Base-by-base conservation (phyloP, 2,329 filamentous ascomycete genomes). In the Paraphoma chrysanthemicola region DNA sequence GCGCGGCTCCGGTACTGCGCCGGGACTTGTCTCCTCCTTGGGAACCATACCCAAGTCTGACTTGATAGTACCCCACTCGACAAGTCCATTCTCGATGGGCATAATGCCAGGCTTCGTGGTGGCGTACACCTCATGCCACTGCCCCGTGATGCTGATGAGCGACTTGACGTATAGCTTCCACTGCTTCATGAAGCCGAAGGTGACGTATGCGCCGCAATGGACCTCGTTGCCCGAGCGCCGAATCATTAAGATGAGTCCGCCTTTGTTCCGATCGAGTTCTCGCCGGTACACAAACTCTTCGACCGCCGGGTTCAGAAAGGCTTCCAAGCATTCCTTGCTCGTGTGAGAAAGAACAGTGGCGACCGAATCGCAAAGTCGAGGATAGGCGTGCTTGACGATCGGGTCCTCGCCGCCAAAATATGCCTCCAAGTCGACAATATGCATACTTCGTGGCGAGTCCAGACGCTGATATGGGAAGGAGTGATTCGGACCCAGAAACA, bases 341-440 rank as follows among this genome's bases (percentile, higher is more conserved):
- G 66, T 66, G 42, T 64, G 56, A 11, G 51, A 61, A 2, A 68
- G 54, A 0, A 66, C 31, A 0, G 66, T 68, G 5, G 64, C 62
- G 6, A 64, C 39, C 2, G 55, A 62, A 42, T 61, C 59, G 43
- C 60, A 53, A 3, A 68, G 60, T 12, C 66, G 56, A 3, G 64
- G 64, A 8, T 47, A 39, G 0, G 58, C 54, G 9, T 53, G 33
- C 16, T n/a, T 23, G 1, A 62, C 16, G 1, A 65, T 5, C 0
- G 14, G 4, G 39, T 60, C 44, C 1, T 38, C 6, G 1, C 49
- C 23, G 0, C 4, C 17, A 17, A 60, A 57, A 33, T 63, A 65
- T 1, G 29, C 33, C 0, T 41, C 45, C 0, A 60, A 46, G 23
- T 61, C 44, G 23, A 65, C 23, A 29, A 61, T 41, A 38, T 63